These are phyloP conservation scores for Yarrowia alimentaria DNA, from an alignment of 805 yeast species.

Conservation along the genomic window DNA sequence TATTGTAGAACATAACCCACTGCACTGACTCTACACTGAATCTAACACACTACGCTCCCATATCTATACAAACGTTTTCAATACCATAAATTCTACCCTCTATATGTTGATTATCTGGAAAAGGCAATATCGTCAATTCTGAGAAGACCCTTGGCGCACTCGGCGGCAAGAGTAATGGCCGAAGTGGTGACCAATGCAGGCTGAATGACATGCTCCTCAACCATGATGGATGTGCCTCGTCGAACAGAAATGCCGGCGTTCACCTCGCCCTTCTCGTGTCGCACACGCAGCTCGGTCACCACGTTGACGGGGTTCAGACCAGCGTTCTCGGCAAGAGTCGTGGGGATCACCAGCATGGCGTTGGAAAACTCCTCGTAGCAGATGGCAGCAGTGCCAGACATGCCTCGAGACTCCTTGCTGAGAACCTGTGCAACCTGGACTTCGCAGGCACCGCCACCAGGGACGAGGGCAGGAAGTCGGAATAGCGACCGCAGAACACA, in stretches of 20 bases:
- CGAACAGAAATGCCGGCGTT: slow-evolving; percentile 96
- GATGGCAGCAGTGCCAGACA: slow-evolving; percentile 83
- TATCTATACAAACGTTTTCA: neutral
- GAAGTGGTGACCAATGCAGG: slow-evolving; percentile 94
- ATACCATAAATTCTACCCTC: slow-evolving; percentile 13
- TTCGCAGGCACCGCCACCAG: slow-evolving; percentile 99
- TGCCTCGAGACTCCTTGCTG: slow-evolving; percentile 64
- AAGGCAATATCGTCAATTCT: slow-evolving; percentile 97
- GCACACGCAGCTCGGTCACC: slow-evolving; percentile 85
- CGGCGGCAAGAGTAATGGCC: slow-evolving; percentile 92
- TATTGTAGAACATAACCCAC: too few relatives aligned
- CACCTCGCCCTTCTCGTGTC: slow-evolving; percentile 85
- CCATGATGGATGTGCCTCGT: slow-evolving; percentile 88
- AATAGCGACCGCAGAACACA: slow-evolving; percentile 90
- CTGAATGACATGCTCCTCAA: slow-evolving; percentile 93
- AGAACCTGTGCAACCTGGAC: slow-evolving; percentile 79
- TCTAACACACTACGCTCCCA: neutral
- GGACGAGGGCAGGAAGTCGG: slow-evolving; percentile 83
- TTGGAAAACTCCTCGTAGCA: slow-evolving; percentile 90
- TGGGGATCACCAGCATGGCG: slow-evolving; percentile 89
- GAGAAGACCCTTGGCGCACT: slow-evolving; percentile 90
- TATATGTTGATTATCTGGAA: slow-evolving; percentile 53
- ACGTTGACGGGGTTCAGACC: slow-evolving; percentile 89
- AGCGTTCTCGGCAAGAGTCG: slow-evolving; percentile 92
- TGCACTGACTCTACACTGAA: neutral